These are phyloP conservation scores for Tulasnella calospora DNA, from an alignment of 768 basidiomycete genomes.

Conservation along the genomic window DNA sequence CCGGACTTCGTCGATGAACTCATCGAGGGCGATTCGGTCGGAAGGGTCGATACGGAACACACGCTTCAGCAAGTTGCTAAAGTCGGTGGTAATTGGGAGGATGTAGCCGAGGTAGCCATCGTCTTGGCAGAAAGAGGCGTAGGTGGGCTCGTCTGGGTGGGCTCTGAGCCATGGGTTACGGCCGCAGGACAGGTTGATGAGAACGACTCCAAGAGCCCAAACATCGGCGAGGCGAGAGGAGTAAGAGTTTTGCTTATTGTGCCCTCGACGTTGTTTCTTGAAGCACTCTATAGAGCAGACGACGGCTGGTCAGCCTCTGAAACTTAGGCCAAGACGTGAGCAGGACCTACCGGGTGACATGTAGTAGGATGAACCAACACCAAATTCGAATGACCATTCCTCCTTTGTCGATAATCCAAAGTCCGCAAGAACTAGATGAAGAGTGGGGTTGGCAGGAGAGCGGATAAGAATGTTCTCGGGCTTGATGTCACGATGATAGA, in stretches of 20 bases:
- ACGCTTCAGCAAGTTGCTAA: conserved; percentile 37
- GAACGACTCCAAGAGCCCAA: conserved; percentile 94
- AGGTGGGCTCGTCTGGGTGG: conserved; percentile 35
- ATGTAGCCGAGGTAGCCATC: conserved; percentile 37
- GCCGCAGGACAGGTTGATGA: conserved; percentile 91
- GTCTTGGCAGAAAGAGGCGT: conserved; percentile 36
- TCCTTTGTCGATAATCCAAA: conserved; percentile 38
- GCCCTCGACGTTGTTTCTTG: conserved; percentile 43
- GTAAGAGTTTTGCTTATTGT: conserved; percentile 62
- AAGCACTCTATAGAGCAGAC: conserved; percentile 39
- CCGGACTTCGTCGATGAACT: conserved; percentile 14
- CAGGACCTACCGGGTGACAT: conserved; percentile 34
- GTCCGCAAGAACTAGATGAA: conserved; percentile 35
- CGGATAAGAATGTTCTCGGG: conserved; percentile 43
- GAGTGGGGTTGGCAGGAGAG: conserved; percentile 28
- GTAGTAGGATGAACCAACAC: conserved; percentile 38
- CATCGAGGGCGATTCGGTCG: conserved; percentile 14
- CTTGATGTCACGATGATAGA: conserved; percentile 43
- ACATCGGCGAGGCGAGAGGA: conserved; percentile 86
- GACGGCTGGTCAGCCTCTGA: background rate
- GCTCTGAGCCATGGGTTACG: conserved; percentile 97
- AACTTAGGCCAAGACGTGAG: background rate
- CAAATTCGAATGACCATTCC: conserved; percentile 34
- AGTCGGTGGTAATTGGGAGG: conserved; percentile 37
- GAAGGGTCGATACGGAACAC: conserved; percentile 32